A percentile compares a stretch with the other conserved stretches of the same genome.
These are phyloP conservation scores for Amaranthus cruentus DNA, from an alignment of 148 eudicot genomes.

Conservation along the genomic window DNA sequence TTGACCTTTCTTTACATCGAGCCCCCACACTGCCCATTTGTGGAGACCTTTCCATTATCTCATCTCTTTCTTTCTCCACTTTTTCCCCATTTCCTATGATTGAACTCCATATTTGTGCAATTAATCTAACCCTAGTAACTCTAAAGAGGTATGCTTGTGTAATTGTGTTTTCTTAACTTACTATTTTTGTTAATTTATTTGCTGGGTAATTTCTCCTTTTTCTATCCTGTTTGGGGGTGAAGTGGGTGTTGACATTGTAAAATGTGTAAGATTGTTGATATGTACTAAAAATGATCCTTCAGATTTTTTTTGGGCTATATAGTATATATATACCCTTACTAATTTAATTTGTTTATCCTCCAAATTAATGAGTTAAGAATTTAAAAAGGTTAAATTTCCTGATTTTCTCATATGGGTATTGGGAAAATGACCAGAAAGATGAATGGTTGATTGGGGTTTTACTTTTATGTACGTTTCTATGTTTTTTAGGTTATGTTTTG, in stretches of 20 bases:
- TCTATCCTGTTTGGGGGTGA: background rate
- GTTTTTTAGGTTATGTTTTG: conserved; percentile 12
- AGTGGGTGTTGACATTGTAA: background rate
- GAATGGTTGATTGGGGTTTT: conserved; percentile 13
- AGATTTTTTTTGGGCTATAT: background rate
- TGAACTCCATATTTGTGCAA: conserved; percentile 11
- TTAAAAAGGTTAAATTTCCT: conserved; percentile 13
- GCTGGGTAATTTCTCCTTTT: background rate
- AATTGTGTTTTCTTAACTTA: background rate
- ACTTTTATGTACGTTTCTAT: background rate
- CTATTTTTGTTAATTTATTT: conserved; percentile 7
- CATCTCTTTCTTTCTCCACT: background rate
- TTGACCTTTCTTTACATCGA: conserved; percentile 24
- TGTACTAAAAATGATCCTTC: conserved; percentile 5
- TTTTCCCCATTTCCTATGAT: conserved; percentile 1
- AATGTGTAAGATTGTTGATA: conserved; percentile 10
- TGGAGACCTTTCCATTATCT: conserved; percentile 20
- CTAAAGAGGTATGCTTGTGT: conserved; percentile 9
- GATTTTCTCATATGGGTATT: conserved; percentile 15
- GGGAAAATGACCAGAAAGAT: conserved; percentile 5
- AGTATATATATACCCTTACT: background rate
- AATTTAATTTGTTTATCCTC: background rate
- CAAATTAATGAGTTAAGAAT: background rate
- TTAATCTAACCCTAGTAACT: conserved; percentile 8
- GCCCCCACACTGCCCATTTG: conserved; percentile 11